Evolutionary conservation across 768 basidiomycete species (phyloP).

Genomic region (Rhizopogon rudus): DNA sequence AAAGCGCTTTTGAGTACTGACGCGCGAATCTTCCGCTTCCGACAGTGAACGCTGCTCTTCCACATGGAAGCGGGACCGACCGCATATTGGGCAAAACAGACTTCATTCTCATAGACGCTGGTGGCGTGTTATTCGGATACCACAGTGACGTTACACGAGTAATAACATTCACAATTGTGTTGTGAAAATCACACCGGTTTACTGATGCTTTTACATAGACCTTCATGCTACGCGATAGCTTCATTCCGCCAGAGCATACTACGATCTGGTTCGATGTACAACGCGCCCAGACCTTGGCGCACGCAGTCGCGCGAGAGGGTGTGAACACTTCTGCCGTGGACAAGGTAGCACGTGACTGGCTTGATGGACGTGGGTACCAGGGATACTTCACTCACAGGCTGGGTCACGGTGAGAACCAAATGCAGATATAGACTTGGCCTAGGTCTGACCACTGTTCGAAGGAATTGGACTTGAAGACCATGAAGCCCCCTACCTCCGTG

Average conservation of each 20-base stretch:
- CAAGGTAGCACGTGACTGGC: constrained; percentile 48
- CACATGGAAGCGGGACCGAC: constrained; percentile 78
- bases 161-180: constrained; percentile 14
- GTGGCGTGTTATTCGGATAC: constrained; percentile 70
- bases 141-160: constrained; percentile 77
- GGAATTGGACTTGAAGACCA: constrained; percentile 85
- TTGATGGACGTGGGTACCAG: constrained; percentile 41
- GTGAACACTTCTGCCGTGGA: constrained; percentile 54
- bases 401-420: constrained; percentile 56
- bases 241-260: constrained; percentile 47
- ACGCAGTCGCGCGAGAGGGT: constrained; percentile 42
- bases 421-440: neutral
- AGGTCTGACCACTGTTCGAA: constrained; percentile 23
- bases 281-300: constrained; percentile 55
- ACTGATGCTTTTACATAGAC: constrained; percentile 37
- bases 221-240: constrained; percentile 54
- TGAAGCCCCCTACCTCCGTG: constrained; percentile 75
- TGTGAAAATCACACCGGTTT: neutral
- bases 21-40: constrained; percentile 4
- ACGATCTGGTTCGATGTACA: constrained; percentile 64
- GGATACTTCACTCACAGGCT: constrained; percentile 76
- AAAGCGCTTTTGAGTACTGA: neutral
- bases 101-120: constrained; percentile 72
- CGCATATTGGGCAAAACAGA: constrained; percentile 50
- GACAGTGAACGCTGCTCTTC: constrained; percentile 80